Base-by-base conservation (phyloP, 2,329 filamentous ascomycete species). In the Diaporthe eres region DNA sequence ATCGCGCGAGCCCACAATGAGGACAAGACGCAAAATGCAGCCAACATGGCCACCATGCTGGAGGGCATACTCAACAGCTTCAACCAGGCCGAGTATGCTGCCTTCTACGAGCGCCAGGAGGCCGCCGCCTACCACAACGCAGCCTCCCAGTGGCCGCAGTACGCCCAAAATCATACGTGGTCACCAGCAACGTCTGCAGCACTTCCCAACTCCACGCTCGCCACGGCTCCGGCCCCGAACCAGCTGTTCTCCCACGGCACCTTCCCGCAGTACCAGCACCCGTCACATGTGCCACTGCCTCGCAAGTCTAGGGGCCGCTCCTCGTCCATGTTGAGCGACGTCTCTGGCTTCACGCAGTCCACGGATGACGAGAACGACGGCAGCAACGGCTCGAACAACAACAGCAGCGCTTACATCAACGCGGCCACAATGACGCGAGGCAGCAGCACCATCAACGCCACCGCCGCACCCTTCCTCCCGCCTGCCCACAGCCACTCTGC, bases 301-400 rank as follows among this genome's bases (percentile, higher is more conserved):
- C 77, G 81, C 78, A 88, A 87, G 81, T 84, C 85, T 42, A 84
- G 91, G 60, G 91, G 90, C 31, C 89, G 91, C 67, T 92, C 91
- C 42, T 92, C 90, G 13, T 92, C 90, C 75, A 93, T 93, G 91
- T 88, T 93, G 3, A 92, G 91, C 80, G 89, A 92, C 79, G 85
- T 93, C 4, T 92, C 90, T n/a, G 91, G 91, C 28, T 92, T 93
- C 79, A 93, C 91, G 10, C 90, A 92, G 83, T 90, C 88, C 22
- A 92, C 89, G 78, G 86, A 86, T 65, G 90, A 88, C 60, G 89
- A 89, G 31, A 85, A 87, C 28, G 86, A 85, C 57, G 79, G 77
- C 49, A 71, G 77, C 75, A 61, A 75, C 63, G 60, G 65, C 65
- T 78, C 73, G 73, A 78, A 78, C 28, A 71, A 79, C 71, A 57